Evolutionary conservation across 176 grass and related monocot species (phyloP).

Genomic region (Aechmea fasciata): DNA sequence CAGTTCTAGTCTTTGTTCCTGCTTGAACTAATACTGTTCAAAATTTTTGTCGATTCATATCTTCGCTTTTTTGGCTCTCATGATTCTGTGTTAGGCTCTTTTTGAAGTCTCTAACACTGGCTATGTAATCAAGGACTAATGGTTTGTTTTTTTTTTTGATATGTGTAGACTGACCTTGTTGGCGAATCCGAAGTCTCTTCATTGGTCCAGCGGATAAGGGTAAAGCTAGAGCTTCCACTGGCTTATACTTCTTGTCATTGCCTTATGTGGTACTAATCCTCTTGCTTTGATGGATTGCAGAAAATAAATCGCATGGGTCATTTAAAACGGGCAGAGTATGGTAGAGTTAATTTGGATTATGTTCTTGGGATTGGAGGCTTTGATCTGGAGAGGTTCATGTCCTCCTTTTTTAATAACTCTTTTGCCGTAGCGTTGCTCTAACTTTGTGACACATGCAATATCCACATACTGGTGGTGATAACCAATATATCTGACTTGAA

Average conservation of each 20-base stretch:
- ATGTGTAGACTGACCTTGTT: slow-evolving; percentile 84
- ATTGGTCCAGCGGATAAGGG: slow-evolving; percentile 78
- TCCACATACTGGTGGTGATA: too few species aligned
- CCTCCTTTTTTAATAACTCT: slow-evolving; percentile 8
- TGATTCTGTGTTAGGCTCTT: neutral
- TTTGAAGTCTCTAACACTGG: neutral
- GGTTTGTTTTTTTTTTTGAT: slow-evolving; percentile 1
- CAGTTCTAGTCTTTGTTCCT: too few species aligned
- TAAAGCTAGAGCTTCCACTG: slow-evolving; percentile 14
- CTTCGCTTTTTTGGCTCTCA: too few species aligned
- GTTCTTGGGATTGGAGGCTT: slow-evolving; percentile 99
- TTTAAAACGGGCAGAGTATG: slow-evolving; percentile 78
- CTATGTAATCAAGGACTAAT: neutral
- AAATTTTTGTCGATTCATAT: neutral
- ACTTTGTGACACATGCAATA: neutral
- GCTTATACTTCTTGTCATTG: neutral
- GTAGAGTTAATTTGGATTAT: slow-evolving; percentile 94
- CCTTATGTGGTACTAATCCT: slow-evolving; percentile 16
- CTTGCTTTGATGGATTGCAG: slow-evolving; percentile 38
- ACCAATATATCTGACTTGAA: too few species aligned
- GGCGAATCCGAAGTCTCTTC: slow-evolving; percentile 64
- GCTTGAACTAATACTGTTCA: neutral
- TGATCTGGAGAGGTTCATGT: slow-evolving; percentile 85
- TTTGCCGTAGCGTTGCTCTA: neutral
- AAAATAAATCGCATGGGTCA: slow-evolving; percentile 87